Conservation (phyloP, 306 rosid species). For the Malus fusca region DNA sequence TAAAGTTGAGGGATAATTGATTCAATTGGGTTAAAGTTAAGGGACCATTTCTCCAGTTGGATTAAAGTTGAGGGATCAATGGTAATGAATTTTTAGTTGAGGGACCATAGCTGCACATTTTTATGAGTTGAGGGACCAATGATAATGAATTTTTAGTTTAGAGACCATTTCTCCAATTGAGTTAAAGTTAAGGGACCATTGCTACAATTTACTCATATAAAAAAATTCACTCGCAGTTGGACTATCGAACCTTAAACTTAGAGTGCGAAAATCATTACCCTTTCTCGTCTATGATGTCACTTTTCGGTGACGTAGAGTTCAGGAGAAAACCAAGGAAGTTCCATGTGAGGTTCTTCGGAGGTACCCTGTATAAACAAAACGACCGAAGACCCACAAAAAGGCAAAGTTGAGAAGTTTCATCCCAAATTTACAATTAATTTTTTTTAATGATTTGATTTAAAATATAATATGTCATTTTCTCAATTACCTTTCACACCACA, state of each 20-base stretch:
- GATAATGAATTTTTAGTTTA: too few species aligned
- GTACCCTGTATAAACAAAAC: constrained; percentile 16
- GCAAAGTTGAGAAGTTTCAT: constrained; percentile 34
- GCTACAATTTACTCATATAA: too few species aligned
- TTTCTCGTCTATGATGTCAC: not conserved
- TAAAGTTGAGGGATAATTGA: too few species aligned
- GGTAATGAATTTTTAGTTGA: too few species aligned
- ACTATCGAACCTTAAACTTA: too few species aligned
- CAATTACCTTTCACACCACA: constrained; percentile 41
- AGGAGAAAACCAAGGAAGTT: constrained; percentile 24
- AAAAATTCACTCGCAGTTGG: too few species aligned
- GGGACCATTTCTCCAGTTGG: accelerated
- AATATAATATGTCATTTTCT: not conserved
- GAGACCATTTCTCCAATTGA: too few species aligned
- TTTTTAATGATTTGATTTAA: not conserved
- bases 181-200: accelerated
- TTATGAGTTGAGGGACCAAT: too few species aligned
- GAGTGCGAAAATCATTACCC: too few species aligned
- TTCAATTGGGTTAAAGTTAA: too few species aligned
- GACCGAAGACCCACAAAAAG: constrained; percentile 5
- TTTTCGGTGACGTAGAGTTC: not conserved
- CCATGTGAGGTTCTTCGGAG: constrained; percentile 43
- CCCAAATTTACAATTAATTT: constrained; percentile 8
- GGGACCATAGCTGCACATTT: too few species aligned
- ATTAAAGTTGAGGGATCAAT: too few species aligned